Conservation (phyloP, 352 stramenopile genomes). For the Globisporangium sylvaticum region DNA sequence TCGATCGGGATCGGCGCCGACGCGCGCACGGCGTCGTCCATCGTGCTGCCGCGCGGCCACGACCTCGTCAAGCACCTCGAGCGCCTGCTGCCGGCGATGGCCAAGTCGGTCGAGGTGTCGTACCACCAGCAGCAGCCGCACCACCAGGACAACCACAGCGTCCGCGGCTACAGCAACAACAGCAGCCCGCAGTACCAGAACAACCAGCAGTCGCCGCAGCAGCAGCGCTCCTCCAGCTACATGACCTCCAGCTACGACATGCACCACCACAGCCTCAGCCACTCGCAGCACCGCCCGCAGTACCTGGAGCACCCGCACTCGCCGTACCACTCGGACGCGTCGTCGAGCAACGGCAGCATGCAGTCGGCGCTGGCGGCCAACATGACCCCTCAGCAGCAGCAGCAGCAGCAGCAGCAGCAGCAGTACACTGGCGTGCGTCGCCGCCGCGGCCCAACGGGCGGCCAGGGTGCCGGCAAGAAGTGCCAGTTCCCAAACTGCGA, state of each 20-base stretch:
- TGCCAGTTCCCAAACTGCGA: conserved; percentile 49
- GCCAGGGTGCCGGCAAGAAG: conserved; percentile 40
- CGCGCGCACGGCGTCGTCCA: conserved; percentile 31
- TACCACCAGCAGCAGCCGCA: conserved; percentile 1
- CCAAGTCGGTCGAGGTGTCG: conserved; percentile 1
- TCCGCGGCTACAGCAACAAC: neutral
- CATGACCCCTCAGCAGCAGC: neutral
- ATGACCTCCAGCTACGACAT: conserved; percentile 17
- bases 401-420: too few relatives aligned
- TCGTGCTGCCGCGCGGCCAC: conserved; percentile 47
- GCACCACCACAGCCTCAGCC: conserved; percentile 20
- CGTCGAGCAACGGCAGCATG: conserved; percentile 20
- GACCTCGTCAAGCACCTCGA: conserved; percentile 49
- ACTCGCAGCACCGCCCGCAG: conserved; percentile 12
- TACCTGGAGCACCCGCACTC: conserved; percentile 14
- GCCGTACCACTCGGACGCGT: conserved; percentile 27
- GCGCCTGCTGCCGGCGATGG: conserved; percentile 30
- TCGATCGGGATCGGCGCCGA: conserved; percentile 34
- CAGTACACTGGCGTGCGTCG: conserved; percentile 14
- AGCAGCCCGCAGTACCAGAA: conserved; percentile 13
- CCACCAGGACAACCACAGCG: conserved; percentile 12
- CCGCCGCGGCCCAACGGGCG: conserved; percentile 29
- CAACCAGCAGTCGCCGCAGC: conserved; percentile 20
- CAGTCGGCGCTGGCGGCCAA: neutral
- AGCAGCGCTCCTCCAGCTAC: conserved; percentile 5